Conservation (phyloP, 176 grass and related monocot species). For the Cymbopogon citratus region DNA sequence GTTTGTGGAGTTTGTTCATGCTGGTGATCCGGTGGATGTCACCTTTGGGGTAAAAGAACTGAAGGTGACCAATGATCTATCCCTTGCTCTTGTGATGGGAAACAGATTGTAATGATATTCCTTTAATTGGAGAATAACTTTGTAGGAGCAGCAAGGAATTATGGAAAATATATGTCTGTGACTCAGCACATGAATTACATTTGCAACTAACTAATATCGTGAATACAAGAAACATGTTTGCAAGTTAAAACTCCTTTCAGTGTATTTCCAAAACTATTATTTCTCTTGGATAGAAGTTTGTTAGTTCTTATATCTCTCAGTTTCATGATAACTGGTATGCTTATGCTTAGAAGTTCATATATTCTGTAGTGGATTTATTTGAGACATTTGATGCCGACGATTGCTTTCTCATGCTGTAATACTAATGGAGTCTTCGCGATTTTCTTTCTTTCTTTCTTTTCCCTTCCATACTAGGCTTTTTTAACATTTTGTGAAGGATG, state of each 20-base stretch:
- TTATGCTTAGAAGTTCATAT: background rate
- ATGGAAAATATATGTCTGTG: background rate
- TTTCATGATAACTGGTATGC: background rate
- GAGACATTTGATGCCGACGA: background rate
- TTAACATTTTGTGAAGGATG: constrained; percentile 91
- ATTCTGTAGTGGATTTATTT: background rate
- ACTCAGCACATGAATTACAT: background rate
- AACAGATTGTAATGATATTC: background rate
- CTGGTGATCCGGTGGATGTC: constrained; percentile 78
- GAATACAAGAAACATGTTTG: background rate
- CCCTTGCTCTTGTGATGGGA: constrained; percentile 10
- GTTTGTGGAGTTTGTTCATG: constrained; percentile 75
- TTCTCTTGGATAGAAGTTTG: background rate
- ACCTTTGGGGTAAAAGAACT: constrained; percentile 92
- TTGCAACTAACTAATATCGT: background rate
- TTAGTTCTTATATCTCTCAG: background rate
- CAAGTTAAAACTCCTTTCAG: constrained; percentile 1
- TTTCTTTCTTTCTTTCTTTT: background rate
- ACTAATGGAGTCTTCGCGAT: background rate
- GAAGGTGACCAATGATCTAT: constrained; percentile 43
- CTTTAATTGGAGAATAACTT: constrained; percentile 1
- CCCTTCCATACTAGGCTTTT: constrained; percentile 57
- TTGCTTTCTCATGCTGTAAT: background rate
- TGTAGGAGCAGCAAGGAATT: background rate
- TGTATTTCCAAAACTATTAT: background rate